phyloP scores from a whole-genome alignment of 129 eudicot genomes.

The Saussurea involucrata region DNA sequence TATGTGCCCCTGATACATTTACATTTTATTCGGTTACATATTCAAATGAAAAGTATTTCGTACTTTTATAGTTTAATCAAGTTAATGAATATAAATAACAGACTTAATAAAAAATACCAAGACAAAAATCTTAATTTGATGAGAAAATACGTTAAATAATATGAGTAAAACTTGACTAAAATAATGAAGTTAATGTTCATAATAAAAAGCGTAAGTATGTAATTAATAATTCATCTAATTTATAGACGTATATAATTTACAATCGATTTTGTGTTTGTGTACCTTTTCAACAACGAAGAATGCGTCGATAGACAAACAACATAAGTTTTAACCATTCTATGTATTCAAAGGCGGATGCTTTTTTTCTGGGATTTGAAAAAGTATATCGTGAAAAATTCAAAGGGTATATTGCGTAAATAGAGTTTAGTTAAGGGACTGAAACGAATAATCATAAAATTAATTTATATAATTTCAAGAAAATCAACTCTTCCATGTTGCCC shows the following conservation, averaged over 20 bases:
- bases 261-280: not conserved
- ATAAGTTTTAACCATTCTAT: not conserved
- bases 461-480: constrained; percentile 15
- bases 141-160: not conserved
- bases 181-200: too few species aligned
- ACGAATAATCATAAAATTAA: not conserved
- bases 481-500: constrained; percentile 43
- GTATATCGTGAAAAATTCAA: not conserved
- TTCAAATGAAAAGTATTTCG: not conserved
- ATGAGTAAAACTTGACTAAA: not conserved
- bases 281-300: not conserved
- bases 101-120: not conserved
- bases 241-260: not conserved
- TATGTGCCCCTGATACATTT: not conserved
- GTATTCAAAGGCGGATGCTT: not conserved
- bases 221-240: not conserved
- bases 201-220: not conserved
- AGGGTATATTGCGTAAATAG: constrained; percentile 1
- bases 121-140: not conserved
- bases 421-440: constrained; percentile 13
- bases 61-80: not conserved
- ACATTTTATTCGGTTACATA: not conserved
- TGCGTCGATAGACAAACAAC: not conserved
- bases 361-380: not conserved
- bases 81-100: not conserved